These are phyloP conservation scores for Fusarium drepaniforme DNA, from an alignment of 2,329 filamentous ascomycete species.

Conservation along the genomic window DNA sequence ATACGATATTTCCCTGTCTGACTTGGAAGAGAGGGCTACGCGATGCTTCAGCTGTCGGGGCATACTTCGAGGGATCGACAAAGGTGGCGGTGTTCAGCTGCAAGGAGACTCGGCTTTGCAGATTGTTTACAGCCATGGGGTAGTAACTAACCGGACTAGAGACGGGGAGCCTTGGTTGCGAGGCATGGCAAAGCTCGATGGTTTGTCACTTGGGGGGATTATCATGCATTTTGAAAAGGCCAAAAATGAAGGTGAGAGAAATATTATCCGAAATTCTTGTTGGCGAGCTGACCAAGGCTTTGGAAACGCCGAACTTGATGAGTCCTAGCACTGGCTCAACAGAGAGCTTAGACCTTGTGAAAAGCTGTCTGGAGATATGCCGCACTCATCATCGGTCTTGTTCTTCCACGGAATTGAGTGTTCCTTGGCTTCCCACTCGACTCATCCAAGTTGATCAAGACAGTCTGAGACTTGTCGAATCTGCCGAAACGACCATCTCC, in stretches of 20 bases:
- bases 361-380: neutral
- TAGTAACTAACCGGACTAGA: neutral
- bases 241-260: neutral
- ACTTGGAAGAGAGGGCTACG: neutral
- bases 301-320: neutral
- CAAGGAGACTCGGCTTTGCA: neutral
- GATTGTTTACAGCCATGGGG: neutral
- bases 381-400: neutral
- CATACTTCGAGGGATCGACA: neutral
- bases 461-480: neutral
- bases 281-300: neutral
- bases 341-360: neutral
- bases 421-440: slow-evolving; percentile 2
- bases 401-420: neutral
- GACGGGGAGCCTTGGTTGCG: neutral
- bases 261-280: fast-evolving
- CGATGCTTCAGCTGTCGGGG: neutral
- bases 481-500: neutral
- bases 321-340: neutral
- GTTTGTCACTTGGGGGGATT: neutral
- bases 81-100: neutral
- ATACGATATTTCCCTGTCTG: neutral
- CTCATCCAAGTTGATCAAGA: neutral
- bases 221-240: neutral
- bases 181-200: neutral